Base-by-base conservation (phyloP, 176 grass and related monocot species). In the Juncus effusus region DNA sequence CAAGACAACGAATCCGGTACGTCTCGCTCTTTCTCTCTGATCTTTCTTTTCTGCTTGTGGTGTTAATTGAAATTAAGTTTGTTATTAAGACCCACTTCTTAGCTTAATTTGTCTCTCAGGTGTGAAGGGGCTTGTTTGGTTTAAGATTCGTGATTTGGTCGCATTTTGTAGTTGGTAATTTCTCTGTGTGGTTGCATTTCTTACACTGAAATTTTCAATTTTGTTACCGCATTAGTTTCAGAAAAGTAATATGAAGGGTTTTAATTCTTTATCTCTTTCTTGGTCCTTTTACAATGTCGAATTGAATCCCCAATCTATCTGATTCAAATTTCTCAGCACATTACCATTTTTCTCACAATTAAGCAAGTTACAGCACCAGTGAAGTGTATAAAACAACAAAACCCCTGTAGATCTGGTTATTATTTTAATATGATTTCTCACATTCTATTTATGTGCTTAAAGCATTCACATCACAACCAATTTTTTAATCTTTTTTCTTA, bases 1-100 rank as follows among this genome's bases (percentile, higher is more conserved):
- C 51, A 8, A 58, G n/a, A 52, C 14, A 40, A 28, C 75, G 38
- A 69, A 69, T 77, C 63, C 50, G 75, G 63, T 67, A 77, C 52
- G 3, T 72, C 52, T 38, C 56, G 55, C 42, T 65, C 59, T 57
- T 38, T 59, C 73, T 54, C 59, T 75, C 60, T 77, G 44, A 47
- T 47, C 6, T 47, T 47, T 47, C 44, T 47, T 47, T 47, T 47
- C 4, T 2, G 4, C 2, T 47, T 47, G 44, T 47, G 44, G 44
- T 47, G 2, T 47, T 47, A 47, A 6, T 47, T 47, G 51, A 39
- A 12, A 56, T 36, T 54, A 3, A 16, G 13, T 54, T 65, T 36
- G 44, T 63, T 4, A n/a, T 47, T 47, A 9, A 9, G 44, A 47
- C 9, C 44, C 44, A 47, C 9, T 9, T 47, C 44, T 47, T 47